Evolutionary conservation across 163 green algal species (phyloP).

Genomic region (Scenedesmus sp.): DNA sequence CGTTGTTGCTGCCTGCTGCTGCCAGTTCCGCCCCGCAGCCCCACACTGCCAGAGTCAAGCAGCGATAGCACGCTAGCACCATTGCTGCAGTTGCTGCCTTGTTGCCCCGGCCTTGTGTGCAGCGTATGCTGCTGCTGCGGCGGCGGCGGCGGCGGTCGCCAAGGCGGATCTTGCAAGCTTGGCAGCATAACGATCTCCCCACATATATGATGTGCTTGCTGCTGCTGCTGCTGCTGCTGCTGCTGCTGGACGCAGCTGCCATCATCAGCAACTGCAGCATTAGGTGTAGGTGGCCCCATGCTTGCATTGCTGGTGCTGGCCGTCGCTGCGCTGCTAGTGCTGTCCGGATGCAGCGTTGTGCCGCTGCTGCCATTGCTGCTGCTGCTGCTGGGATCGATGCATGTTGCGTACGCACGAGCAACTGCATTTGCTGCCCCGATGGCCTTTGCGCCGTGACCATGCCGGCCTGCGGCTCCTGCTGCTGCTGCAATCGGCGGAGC

Average conservation of each 20-base stretch:
- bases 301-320: not conserved
- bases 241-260: slow-evolving; percentile 1
- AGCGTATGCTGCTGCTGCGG: slow-evolving; percentile 22
- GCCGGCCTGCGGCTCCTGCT: not conserved
- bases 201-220: not conserved
- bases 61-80: not conserved
- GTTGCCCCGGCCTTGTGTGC: not conserved
- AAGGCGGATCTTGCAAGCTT: not conserved
- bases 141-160: not conserved
- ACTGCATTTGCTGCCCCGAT: slow-evolving; percentile 36
- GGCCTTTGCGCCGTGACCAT: not conserved
- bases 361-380: slow-evolving; percentile 19
- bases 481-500: not conserved
- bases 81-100: slow-evolving; percentile 35
- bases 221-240: slow-evolving; percentile 23
- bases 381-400: not conserved
- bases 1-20: not conserved
- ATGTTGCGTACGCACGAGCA: not conserved
- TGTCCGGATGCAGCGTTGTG: not conserved
- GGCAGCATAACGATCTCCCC: not conserved
- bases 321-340: slow-evolving; percentile 10
- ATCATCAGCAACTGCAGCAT: not conserved
- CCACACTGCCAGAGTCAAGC: not conserved
- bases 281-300: not conserved
- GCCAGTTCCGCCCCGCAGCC: not conserved